These are phyloP conservation scores for Neonectria magnoliae DNA, from an alignment of 2,329 filamentous ascomycete species.

Conservation along the genomic window DNA sequence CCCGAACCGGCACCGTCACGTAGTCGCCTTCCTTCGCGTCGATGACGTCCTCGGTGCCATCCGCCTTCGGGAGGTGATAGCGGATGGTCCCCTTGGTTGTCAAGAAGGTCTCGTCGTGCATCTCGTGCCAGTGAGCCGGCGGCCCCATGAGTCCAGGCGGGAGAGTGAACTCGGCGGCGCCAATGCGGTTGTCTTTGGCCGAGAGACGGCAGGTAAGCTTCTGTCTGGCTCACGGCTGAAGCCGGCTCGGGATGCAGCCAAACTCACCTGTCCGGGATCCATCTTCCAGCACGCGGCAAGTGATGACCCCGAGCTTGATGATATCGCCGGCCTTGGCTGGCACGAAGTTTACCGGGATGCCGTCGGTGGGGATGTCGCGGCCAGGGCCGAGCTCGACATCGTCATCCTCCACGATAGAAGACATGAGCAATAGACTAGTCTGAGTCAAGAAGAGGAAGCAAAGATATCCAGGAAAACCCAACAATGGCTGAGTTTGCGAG, in stretches of 20 bases:
- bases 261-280: conserved; percentile 15
- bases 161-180: conserved; percentile 23
- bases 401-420: conserved; percentile 12
- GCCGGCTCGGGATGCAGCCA: neutral
- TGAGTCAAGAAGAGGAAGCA: neutral
- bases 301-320: conserved; percentile 21
- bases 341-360: conserved; percentile 20
- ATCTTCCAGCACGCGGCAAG: conserved; percentile 23
- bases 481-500: too few relatives aligned
- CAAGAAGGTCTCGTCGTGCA: conserved; percentile 22
- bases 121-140: conserved; percentile 22
- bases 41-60: conserved; percentile 17
- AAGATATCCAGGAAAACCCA: neutral
- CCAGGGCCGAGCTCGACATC: conserved; percentile 22
- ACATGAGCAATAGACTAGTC: neutral
- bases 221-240: neutral
- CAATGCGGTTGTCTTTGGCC: conserved; percentile 20
- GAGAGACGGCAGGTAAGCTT: neutral
- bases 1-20: conserved; percentile 16
- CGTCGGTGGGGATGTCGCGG: conserved; percentile 18
- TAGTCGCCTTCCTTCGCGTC: conserved; percentile 23
- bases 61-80: conserved; percentile 19
- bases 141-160: conserved; percentile 15
- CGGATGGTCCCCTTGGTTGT: conserved; percentile 20
- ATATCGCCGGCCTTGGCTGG: conserved; percentile 20